Percentiles rank a stretch among this genome's conserved stretches.
phyloP scores from a whole-genome alignment of 2,329 filamentous ascomycete species.

The Pyrenophora tritici-repentis region DNA sequence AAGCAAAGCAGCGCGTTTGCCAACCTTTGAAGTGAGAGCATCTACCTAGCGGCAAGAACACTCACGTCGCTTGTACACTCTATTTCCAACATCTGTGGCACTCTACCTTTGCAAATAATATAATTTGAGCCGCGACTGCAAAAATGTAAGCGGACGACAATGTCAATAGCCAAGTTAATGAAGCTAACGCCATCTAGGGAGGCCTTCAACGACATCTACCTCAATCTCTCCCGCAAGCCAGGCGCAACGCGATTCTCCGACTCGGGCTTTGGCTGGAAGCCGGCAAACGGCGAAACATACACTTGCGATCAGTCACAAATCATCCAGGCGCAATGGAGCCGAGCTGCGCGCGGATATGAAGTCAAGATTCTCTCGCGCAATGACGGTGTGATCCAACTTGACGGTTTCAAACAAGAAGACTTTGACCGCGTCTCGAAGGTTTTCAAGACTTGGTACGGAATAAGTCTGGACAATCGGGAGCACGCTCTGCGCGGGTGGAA shows the following conservation, averaged over 20 bases:
- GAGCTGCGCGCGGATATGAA: slow-evolving; percentile 89
- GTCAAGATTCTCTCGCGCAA: slow-evolving; percentile 87
- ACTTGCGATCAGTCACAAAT: slow-evolving; percentile 89
- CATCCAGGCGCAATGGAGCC: slow-evolving; percentile 88
- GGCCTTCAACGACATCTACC: slow-evolving; percentile 96
- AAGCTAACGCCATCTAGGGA: slow-evolving; percentile 60
- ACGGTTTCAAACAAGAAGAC: slow-evolving; percentile 94
- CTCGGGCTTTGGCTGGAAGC: slow-evolving; percentile 94
- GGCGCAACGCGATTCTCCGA: slow-evolving; percentile 96
- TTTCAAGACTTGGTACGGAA: slow-evolving; percentile 98
- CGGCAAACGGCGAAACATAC: slow-evolving; percentile 84
- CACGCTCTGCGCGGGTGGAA: slow-evolving; percentile 97
- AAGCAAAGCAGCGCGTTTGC: slow-evolving; percentile 17
- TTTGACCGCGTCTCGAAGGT: slow-evolving; percentile 87
- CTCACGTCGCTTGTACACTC: background rate
- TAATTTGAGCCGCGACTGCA: background rate
- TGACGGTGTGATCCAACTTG: slow-evolving; percentile 86
- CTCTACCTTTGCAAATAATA: background rate
- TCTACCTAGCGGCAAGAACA: slow-evolving; percentile 8
- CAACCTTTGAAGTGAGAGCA: slow-evolving; percentile 10
- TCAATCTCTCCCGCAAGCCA: slow-evolving; percentile 89
- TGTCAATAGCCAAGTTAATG: background rate
- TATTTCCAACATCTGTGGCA: background rate
- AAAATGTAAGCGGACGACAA: slow-evolving; percentile 4
- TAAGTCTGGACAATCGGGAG: slow-evolving; percentile 88